Evolutionary conservation across 495 filamentous ascomycete species (phyloP).

Genomic region (Trichoderma reesei): DNA sequence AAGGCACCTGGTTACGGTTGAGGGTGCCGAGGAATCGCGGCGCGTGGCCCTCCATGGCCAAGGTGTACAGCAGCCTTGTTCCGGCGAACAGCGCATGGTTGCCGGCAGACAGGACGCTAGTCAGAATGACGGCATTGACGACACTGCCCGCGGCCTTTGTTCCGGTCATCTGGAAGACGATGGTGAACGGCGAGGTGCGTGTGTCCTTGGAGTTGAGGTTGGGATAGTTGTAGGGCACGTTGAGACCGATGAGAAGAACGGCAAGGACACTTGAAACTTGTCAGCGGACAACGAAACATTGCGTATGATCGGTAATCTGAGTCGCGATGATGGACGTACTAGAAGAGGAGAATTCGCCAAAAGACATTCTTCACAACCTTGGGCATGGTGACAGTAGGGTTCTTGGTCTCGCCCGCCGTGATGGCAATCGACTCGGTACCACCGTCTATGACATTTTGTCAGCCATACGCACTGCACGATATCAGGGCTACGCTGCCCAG

Average conservation of each 20-base stretch:
- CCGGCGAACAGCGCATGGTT: constrained; percentile 47
- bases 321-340: constrained; percentile 14
- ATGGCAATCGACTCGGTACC: constrained; percentile 47
- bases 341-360: constrained; percentile 50
- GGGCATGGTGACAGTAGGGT: constrained; percentile 41
- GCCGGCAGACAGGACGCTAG: constrained; percentile 31
- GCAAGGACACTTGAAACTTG: constrained; percentile 30
- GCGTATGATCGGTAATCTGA: no score
- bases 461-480: background rate
- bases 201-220: constrained; percentile 34
- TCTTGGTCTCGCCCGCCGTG: constrained; percentile 48
- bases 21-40: constrained; percentile 30
- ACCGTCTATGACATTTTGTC: constrained; percentile 10
- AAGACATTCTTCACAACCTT: constrained; percentile 34
- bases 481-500: background rate
- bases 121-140: constrained; percentile 50
- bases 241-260: constrained; percentile 51
- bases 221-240: constrained; percentile 42
- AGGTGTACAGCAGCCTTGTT: constrained; percentile 36
- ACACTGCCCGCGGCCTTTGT: constrained; percentile 51
- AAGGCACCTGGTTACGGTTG: constrained; percentile 33
- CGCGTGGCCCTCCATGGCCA: constrained; percentile 9
- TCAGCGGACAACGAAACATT: background rate
- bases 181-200: constrained; percentile 52
- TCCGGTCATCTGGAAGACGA: constrained; percentile 47